Evolutionary conservation across 257 asterid genomes (phyloP), one percentile per base, ranked within the genome.

Genomic region (Jasminum sambac): DNA sequence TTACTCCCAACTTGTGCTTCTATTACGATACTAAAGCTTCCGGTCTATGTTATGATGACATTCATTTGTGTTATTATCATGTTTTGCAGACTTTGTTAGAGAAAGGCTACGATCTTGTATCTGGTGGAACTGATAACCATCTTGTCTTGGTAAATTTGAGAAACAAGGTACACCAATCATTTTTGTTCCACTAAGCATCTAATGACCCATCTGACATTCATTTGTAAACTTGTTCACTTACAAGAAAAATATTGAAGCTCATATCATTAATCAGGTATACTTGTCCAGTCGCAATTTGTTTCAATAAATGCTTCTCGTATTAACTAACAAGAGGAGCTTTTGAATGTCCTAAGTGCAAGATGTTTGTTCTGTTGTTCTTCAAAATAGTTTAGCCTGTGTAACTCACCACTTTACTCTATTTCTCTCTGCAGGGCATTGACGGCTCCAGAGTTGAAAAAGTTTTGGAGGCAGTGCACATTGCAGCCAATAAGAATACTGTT

Each of bases 61-160:
- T 40, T 66, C 58, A 65, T 60, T 52, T 55, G 52, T 61, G 48
- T 55, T 41, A 24, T 69, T 12, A 38, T 52, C 30, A 17, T 68
- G 62, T 48, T 68, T 46, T 73, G 80, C 91, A 94, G 99, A 72
- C 88, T 72, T 86, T 94, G 86, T 64, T 89, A 70, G 84, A 78
- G 77, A 75, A 26, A 66, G 97, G 95, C 68, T 91, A 94, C 77
- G 83, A 94, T 30, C 83, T 94, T 64, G 98, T 94, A 24, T 94
- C 98, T 76, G 98, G 97, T 44, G 98, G 98, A 77, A 94, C 98
- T 19, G 98, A 94, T 12, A 94, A 94, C 83, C 98, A 94, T 89
- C 92, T 94, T 5, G 97, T 94, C 44, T 78, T 94, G 80, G 97
- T 94, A 64, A 94, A 94, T 77, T 78, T 94, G 68, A 83, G 81